A percentile compares a stretch with the other conserved stretches of the same genome.
These are phyloP conservation scores for Xylaria sp. DNA, from an alignment of 2,329 filamentous ascomycete genomes.

Conservation along the genomic window DNA sequence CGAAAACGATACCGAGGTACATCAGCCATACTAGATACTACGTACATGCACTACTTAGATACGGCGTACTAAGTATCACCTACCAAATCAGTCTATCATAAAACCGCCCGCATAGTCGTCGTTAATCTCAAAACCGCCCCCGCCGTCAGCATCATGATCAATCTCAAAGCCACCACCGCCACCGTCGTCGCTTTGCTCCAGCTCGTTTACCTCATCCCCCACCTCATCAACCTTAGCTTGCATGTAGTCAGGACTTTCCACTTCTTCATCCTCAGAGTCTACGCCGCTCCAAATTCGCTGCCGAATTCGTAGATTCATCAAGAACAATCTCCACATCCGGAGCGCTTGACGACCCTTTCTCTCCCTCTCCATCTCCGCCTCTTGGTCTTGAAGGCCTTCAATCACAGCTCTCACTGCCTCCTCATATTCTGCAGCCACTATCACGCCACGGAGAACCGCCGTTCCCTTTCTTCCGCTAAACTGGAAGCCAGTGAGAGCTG, in stretches of 20 bases:
- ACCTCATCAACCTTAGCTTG: constrained; percentile 36
- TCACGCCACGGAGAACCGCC: constrained; percentile 77
- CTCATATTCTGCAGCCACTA: constrained; percentile 73
- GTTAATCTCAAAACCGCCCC: constrained; percentile 53
- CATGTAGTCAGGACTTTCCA: constrained; percentile 43
- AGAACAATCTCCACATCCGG: constrained; percentile 74
- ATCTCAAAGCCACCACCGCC: constrained; percentile 52
- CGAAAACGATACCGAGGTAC: neutral
- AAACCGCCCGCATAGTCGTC: constrained; percentile 44
- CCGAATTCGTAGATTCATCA: constrained; percentile 77
- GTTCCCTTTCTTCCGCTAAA: constrained; percentile 88
- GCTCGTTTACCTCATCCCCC: constrained; percentile 40
- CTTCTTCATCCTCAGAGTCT: constrained; percentile 53
- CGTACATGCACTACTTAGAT: neutral
- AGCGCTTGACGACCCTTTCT: constrained; percentile 66
- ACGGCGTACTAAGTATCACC: neutral
- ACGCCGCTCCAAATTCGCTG: constrained; percentile 71
- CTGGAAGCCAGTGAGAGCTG: constrained; percentile 87
- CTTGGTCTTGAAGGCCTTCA: constrained; percentile 68
- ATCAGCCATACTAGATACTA: too few species aligned
- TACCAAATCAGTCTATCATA: constrained; percentile 43
- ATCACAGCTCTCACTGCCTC: constrained; percentile 77
- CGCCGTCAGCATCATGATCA: constrained; percentile 45
- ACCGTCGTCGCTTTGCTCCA: constrained; percentile 43
- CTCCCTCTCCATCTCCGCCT: constrained; percentile 67